phyloP scores from a whole-genome alignment of 371 early-diverging fungal genomes.

The Haplosporangium sp. region DNA sequence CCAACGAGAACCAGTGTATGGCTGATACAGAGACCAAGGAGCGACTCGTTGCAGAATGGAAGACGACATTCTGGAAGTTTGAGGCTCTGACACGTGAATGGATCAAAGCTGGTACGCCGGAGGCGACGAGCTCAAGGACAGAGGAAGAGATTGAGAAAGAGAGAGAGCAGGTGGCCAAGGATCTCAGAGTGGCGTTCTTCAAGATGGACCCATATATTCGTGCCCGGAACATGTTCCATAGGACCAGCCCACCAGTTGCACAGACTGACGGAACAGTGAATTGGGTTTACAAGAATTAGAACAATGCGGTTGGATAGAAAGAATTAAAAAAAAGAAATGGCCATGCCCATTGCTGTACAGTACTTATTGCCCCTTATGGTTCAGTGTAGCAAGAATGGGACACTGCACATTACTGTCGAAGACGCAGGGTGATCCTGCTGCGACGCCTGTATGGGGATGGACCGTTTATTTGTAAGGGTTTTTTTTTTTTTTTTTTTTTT shows the following conservation, averaged over 20 bases:
- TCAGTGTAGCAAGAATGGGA: too few relatives aligned
- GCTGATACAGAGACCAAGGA: slow-evolving; percentile 36
- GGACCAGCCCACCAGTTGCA: slow-evolving; percentile 33
- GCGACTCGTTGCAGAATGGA: slow-evolving; percentile 29
- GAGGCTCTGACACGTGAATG: slow-evolving; percentile 48
- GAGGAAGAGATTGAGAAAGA: slow-evolving; percentile 46
- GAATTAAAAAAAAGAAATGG: neutral
- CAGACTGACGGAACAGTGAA: slow-evolving; percentile 25
- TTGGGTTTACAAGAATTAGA: slow-evolving; percentile 38
- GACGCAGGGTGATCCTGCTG: too few relatives aligned
- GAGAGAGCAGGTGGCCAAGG: slow-evolving; percentile 26
- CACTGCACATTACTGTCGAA: too few relatives aligned
- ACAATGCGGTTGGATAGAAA: too few relatives aligned
- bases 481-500: neutral
- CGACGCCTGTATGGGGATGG: too few relatives aligned
- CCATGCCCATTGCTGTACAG: neutral
- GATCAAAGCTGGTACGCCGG: slow-evolving; percentile 36
- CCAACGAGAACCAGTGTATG: slow-evolving; percentile 56
- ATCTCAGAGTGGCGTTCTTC: slow-evolving; percentile 51
- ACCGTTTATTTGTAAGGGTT: too few relatives aligned
- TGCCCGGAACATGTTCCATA: slow-evolving; percentile 56
- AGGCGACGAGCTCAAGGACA: slow-evolving; percentile 8
- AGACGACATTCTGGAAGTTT: slow-evolving; percentile 34
- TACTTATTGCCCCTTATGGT: neutral
- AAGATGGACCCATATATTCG: slow-evolving; percentile 57